Evolutionary conservation across 2,329 filamentous ascomycete species (phyloP).

Genomic region (Curvularia spicifera): DNA sequence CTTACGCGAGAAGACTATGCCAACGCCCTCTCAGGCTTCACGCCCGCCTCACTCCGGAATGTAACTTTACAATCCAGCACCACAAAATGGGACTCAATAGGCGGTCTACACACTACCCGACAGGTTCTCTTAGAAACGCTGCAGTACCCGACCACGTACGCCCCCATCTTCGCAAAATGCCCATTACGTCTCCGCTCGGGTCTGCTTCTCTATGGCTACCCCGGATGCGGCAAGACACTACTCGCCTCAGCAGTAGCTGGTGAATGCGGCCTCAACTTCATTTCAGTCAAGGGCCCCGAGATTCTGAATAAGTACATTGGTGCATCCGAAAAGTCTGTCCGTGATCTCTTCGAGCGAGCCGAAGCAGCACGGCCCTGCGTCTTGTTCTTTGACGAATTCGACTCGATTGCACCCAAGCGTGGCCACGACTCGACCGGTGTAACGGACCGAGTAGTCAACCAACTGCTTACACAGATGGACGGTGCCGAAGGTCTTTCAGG

Average conservation of each 20-base stretch:
- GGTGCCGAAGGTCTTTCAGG: constrained; percentile 93
- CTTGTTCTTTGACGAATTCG: constrained; percentile 98
- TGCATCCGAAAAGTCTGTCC: constrained; percentile 93
- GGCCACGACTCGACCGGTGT: constrained; percentile 97
- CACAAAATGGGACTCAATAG: constrained; percentile 90
- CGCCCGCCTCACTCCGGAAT: constrained; percentile 90
- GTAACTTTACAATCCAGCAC: constrained; percentile 92
- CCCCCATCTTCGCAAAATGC: constrained; percentile 95
- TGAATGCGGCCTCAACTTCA: constrained; percentile 97
- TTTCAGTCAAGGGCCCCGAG: constrained; percentile 96
- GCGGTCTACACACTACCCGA: constrained; percentile 83
- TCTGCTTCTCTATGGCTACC: constrained; percentile 90
- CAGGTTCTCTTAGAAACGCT: constrained; percentile 93
- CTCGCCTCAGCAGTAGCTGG: constrained; percentile 96
- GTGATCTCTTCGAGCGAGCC: constrained; percentile 92
- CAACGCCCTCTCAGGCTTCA: constrained; percentile 86
- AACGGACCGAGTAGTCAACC: constrained; percentile 98
- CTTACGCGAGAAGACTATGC: constrained; percentile 80
- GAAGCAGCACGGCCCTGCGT: constrained; percentile 91
- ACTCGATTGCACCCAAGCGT: constrained; percentile 95
- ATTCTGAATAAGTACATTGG: constrained; percentile 99
- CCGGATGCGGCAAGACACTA: constrained; percentile 95
- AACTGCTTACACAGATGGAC: constrained; percentile 98
- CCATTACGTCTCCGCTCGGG: constrained; percentile 93
- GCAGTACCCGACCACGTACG: constrained; percentile 97